phyloP scores from a whole-genome alignment of 2,329 filamentous ascomycete genomes.

The Cladophialophora bantiana region DNA sequence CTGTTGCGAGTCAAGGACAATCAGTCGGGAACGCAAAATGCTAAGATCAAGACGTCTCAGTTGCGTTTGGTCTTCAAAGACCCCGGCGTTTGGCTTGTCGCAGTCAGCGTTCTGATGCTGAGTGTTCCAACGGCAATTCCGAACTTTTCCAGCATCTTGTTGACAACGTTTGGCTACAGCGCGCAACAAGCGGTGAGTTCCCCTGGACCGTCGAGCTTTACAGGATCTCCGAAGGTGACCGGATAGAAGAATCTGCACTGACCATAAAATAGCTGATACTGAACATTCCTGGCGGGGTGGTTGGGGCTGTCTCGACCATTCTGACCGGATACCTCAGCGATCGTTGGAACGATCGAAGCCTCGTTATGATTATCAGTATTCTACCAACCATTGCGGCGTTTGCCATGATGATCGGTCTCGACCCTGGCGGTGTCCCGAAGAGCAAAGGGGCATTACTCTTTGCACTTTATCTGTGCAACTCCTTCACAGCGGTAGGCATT shows the following conservation, averaged over 20 bases:
- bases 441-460: conserved; percentile 53
- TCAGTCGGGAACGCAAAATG: conserved; percentile 60
- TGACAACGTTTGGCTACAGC: conserved; percentile 54
- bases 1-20: conserved; percentile 56
- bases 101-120: conserved; percentile 30
- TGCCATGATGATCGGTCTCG: conserved; percentile 41
- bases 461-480: conserved; percentile 55
- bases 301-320: conserved; percentile 53
- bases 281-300: conserved; percentile 53
- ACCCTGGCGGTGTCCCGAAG: conserved; percentile 44
- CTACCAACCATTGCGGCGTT: conserved; percentile 57
- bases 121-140: conserved; percentile 43
- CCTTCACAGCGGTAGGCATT: conserved; percentile 47
- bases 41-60: conserved; percentile 57
- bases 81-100: conserved; percentile 59
- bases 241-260: not conserved
- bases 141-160: conserved; percentile 54
- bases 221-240: not conserved
- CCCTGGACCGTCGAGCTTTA: not conserved
- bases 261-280: conserved; percentile 46
- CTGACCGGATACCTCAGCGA: conserved; percentile 51
- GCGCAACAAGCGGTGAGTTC: conserved; percentile 46
- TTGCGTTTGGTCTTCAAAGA: conserved; percentile 55
- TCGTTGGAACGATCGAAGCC: conserved; percentile 50
- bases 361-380: conserved; percentile 54